Evolutionary conservation across 1,284 basidiomycete species (phyloP).

Genomic region (Fomes fomentarius): DNA sequence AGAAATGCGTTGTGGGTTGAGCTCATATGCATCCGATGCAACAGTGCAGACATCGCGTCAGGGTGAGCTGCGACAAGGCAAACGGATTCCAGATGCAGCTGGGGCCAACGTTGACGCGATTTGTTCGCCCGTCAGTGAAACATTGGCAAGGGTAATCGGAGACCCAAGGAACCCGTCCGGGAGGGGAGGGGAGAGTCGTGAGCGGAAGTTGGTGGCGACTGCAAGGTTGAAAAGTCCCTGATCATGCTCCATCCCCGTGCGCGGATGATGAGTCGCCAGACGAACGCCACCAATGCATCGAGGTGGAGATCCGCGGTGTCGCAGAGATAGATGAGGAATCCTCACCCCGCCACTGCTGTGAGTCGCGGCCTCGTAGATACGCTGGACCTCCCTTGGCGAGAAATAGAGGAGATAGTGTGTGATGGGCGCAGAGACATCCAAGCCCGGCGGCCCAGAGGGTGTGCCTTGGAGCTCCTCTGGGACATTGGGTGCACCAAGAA

Average conservation of each 20-base stretch:
- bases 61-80: too few species aligned
- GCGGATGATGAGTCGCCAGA: conserved; percentile 44
- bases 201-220: conserved; percentile 38
- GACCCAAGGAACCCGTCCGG: conserved; percentile 39
- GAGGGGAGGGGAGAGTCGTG: conserved; percentile 32
- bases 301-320: conserved; percentile 36
- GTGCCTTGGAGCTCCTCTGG: conserved; percentile 21
- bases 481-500: conserved; percentile 38
- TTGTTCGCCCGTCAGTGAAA: conserved; percentile 11
- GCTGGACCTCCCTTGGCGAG: conserved; percentile 35
- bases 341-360: not conserved
- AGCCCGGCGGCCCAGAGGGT: conserved; percentile 32
- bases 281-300: conserved; percentile 45
- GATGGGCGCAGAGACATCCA: conserved; percentile 37
- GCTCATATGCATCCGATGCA: too few species aligned
- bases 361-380: conserved; percentile 35
- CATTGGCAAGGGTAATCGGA: conserved; percentile 36
- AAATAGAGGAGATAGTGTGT: conserved; percentile 40
- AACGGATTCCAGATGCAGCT: conserved; percentile 41
- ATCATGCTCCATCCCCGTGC: conserved; percentile 34
- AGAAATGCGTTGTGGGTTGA: too few species aligned
- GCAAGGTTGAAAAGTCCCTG: conserved; percentile 29
- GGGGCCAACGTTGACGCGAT: conserved; percentile 29
- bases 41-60: too few species aligned
- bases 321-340: too few species aligned